Conservation (phyloP, 2,329 filamentous ascomycete genomes). For the Phyllosticta citriasiana region DNA sequence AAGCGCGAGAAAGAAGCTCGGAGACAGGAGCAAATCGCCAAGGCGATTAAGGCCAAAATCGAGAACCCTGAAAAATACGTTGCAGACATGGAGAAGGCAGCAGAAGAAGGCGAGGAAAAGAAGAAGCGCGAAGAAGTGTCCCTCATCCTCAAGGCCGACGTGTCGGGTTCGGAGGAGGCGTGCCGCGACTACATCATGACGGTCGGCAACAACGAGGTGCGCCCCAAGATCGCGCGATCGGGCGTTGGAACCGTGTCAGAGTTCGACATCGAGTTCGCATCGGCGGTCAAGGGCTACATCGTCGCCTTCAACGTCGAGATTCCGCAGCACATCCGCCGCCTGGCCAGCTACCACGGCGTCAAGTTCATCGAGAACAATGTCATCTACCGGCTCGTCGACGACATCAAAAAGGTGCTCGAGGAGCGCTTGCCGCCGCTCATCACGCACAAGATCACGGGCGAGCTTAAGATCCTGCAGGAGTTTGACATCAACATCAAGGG, state of each 20-base stretch:
- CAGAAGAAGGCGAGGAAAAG: conserved; percentile 27
- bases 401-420: conserved; percentile 58
- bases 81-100: conserved; percentile 27
- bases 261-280: conserved; percentile 82
- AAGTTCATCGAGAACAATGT: conserved; percentile 75
- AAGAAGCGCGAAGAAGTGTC: conserved; percentile 51
- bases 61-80: conserved; percentile 21
- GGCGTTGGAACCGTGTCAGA: conserved; percentile 70
- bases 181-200: conserved; percentile 66
- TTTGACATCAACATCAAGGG: conserved; percentile 78
- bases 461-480: conserved; percentile 73
- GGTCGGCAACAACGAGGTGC: conserved; percentile 77
- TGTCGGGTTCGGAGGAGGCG: conserved; percentile 87
- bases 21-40: conserved; percentile 30
- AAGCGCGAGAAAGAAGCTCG: conserved; percentile 45
- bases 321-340: conserved; percentile 54
- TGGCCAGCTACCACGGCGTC: conserved; percentile 64
- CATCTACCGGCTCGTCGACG: conserved; percentile 71
- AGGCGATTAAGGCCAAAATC: conserved; percentile 16
- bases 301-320: conserved; percentile 77
- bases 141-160: conserved; percentile 87
- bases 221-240: conserved; percentile 64
- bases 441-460: conserved; percentile 64
- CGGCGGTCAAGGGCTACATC: conserved; percentile 63
- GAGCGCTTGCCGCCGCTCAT: conserved; percentile 59